A percentile compares a stretch with the other conserved stretches of the same genome.
Conservation (phyloP, 2,329 filamentous ascomycete species). For the Ambrosiella cleistominuta region DNA sequence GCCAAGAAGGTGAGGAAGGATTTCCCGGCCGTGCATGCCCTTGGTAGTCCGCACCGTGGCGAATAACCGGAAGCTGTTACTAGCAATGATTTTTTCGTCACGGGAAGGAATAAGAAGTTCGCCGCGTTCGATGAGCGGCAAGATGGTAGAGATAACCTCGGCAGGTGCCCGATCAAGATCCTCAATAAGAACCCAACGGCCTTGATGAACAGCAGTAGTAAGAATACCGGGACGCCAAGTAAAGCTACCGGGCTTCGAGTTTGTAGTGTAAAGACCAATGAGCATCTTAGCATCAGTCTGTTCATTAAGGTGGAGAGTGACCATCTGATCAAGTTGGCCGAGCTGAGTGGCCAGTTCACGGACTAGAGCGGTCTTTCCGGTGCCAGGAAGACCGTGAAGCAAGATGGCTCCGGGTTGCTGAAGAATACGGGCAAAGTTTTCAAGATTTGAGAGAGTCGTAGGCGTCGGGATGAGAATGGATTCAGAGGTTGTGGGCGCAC, state of each 20-base stretch:
- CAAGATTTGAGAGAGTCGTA: conserved; percentile 58
- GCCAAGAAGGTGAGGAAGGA: conserved; percentile 59
- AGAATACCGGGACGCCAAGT: conserved; percentile 83
- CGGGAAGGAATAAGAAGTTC: conserved; percentile 80
- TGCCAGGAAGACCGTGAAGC: conserved; percentile 65
- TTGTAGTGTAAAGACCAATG: conserved; percentile 83
- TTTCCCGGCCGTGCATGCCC: conserved; percentile 48
- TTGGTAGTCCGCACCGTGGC: conserved; percentile 71
- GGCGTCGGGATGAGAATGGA: conserved; percentile 36
- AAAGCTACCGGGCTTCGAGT: conserved; percentile 73
- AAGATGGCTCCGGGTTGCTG: conserved; percentile 55
- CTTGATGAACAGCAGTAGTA: conserved; percentile 84
- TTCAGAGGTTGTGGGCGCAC: conserved; percentile 17
- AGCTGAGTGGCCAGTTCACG: conserved; percentile 67
- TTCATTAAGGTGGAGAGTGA: conserved; percentile 91
- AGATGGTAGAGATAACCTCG: conserved; percentile 80
- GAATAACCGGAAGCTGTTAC: conserved; percentile 74
- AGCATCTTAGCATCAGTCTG: conserved; percentile 97
- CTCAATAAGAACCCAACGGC: conserved; percentile 92
- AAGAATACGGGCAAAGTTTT: conserved; percentile 48
- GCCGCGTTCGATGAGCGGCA: conserved; percentile 83
- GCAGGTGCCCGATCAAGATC: conserved; percentile 89
- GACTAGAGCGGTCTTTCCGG: conserved; percentile 76
- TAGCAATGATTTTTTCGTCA: conserved; percentile 68
- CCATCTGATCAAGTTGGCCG: conserved; percentile 63